Base-by-base conservation (phyloP, 306 rosid genomes). In the Corylus americana region DNA sequence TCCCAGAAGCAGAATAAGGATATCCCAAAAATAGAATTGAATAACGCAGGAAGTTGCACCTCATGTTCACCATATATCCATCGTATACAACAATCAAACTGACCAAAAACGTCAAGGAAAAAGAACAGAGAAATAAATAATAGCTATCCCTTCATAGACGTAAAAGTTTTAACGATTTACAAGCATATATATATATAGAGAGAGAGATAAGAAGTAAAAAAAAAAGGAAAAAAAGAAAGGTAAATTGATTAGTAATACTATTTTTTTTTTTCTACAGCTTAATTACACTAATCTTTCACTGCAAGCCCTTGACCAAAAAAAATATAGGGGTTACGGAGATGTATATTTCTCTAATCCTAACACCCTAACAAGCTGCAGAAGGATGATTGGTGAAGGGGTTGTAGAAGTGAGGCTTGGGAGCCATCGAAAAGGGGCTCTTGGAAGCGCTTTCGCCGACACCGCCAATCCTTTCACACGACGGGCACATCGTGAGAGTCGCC, bases 401-500 rank as follows among this genome's bases (percentile, higher is more conserved):
- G 53, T 78, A 95, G 81, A 92, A 93, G 83, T 85, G 94, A 70
- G 92, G 82, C 77, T 89, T 92, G 0, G 92, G 81, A 80, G 97
- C 78, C 78, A 91, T 78, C 2, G 94, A 83, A 80, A 92, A 91
- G 7, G 93, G 88, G 79, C 70, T 82, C 86, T 90, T 92, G 25
- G 88, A 71, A 66, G 20, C 71, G 45, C 61, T 77, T 5, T 83
- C 84, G 51, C 47, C 25, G 5, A 37, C 91, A 0, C 81, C 83
- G n/a, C 85, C 89, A 13, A 89, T 83, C 78, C 97, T 85, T 78
- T 95, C 99, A 20, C 99, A 95, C 0, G 99, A 91, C 0, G 99
- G 98, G 20, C 99, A 95, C 87, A 95, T 88, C 49, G 87, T 83
- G 49, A 95, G 94, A 0, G 99, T 91, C 0, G 99, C 98, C 7